Conservation (phyloP, 2,329 filamentous ascomycete species). For the Pezicula rhizophila region DNA sequence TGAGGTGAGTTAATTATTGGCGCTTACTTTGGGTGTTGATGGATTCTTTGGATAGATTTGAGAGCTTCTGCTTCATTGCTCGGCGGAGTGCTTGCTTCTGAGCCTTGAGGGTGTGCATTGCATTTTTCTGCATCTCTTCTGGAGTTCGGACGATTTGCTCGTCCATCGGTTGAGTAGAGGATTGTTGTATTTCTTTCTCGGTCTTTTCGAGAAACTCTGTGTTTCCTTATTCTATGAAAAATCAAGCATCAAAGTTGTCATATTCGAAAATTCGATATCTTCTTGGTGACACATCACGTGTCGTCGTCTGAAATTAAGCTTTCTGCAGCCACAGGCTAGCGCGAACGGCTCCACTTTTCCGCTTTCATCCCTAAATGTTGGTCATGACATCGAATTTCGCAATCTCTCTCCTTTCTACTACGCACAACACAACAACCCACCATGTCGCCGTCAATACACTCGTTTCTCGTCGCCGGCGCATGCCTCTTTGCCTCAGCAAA, state of each 20-base stretch:
- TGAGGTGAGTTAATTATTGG: conserved; percentile 1
- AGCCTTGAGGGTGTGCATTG: conserved; percentile 40
- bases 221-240: too few relatives aligned
- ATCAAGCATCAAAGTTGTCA: too few relatives aligned
- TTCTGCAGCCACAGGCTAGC: conserved; percentile 2
- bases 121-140: conserved; percentile 14
- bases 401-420: conserved; percentile 3
- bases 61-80: conserved; percentile 62
- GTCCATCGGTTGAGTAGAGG: too few relatives aligned
- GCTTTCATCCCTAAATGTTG: conserved; percentile 11
- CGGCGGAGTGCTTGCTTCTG: conserved; percentile 73
- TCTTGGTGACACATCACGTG: too few relatives aligned
- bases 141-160: background rate
- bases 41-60: conserved; percentile 53
- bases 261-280: too few relatives aligned
- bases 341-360: conserved; percentile 1
- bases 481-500: conserved; percentile 27
- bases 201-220: too few relatives aligned
- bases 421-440: conserved; percentile 8
- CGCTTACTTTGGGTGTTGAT: conserved; percentile 66
- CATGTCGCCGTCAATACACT: conserved; percentile 25
- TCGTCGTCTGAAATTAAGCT: too few relatives aligned
- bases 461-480: conserved; percentile 29
- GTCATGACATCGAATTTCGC: background rate
- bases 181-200: too few relatives aligned